Evolutionary conservation across 345 rosid species (phyloP), one percentile per base, ranked within the genome.

Genomic region (Angophora floribunda): DNA sequence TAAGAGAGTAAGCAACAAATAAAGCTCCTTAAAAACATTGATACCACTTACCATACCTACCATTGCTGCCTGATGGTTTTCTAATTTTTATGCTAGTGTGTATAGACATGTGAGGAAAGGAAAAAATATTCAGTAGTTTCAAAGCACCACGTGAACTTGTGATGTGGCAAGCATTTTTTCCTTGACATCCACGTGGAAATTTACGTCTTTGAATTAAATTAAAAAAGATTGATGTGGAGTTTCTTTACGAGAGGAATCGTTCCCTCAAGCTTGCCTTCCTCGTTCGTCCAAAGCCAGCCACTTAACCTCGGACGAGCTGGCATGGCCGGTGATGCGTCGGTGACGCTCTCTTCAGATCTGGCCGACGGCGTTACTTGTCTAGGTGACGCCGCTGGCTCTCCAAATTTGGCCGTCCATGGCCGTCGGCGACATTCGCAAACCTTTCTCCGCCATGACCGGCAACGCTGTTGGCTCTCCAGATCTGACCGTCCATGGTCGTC

Each of bases 41-140:
- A 85, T 49, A 70, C 86, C 53, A 92, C 94, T 91, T 90, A 91
- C 96, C 90, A 91, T 90, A 89, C 91, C 96, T 90, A 95, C 93
- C 88, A 93, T 93, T 78, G 94, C 92, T 88, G 51, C 51, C 51
- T 50, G 51, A 50, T 50, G 51, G 55, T 6, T 52, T 16, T 52
- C 55, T 52, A 52, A 19, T 16, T 6, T 52, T 14, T 52, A 0
- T 52, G 55, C 55, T 2, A 52, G 55, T 52, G 0, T 1, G 55
- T 52, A 7, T 16, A 52, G 55, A 52, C 16, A 7, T 16, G 21
- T 1, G 55, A 2, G 55, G 1, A 16, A 16, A 52, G 55, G n/a
- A 4, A n/a, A 59, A 26, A 1, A 24, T 59, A 59, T 26, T 61
- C 0, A 1, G 7, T 61, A 2, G 7, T 61, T 61, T 26, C 67